These are phyloP conservation scores for Tulasnella sp. DNA, from an alignment of 768 basidiomycete species.

Conservation along the genomic window DNA sequence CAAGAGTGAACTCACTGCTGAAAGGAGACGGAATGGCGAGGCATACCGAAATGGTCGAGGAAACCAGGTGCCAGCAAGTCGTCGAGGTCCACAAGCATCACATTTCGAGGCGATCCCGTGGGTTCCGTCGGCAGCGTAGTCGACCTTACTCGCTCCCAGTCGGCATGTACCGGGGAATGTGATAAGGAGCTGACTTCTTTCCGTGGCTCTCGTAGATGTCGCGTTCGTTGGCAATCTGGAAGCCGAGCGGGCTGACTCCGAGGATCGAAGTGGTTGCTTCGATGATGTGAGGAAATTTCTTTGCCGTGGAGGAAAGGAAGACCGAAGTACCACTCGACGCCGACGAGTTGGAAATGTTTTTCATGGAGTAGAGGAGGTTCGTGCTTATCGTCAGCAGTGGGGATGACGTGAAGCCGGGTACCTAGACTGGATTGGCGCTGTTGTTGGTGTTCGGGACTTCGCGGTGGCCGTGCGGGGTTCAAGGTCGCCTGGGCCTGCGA, in stretches of 20 bases:
- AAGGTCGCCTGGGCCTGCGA: slow-evolving; percentile 68
- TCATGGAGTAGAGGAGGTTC: slow-evolving; percentile 48
- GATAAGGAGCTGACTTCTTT: slow-evolving; percentile 41
- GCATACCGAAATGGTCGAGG: slow-evolving; percentile 40
- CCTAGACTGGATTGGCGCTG: slow-evolving; percentile 38
- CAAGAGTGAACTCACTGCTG: slow-evolving; percentile 12
- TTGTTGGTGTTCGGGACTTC: slow-evolving; percentile 59
- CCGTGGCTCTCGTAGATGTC: slow-evolving; percentile 54
- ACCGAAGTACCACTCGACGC: slow-evolving; percentile 47
- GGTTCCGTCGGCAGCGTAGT: slow-evolving; percentile 32
- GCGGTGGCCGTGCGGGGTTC: slow-evolving; percentile 51
- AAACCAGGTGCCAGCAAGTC: slow-evolving; percentile 44
- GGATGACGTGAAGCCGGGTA: slow-evolving; percentile 50
- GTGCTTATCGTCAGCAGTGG: slow-evolving; percentile 48
- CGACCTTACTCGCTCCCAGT: slow-evolving; percentile 34
- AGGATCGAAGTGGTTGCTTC: neutral
- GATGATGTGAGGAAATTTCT: neutral
- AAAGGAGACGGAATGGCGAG: slow-evolving; percentile 21
- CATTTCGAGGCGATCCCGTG: slow-evolving; percentile 44
- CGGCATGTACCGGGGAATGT: slow-evolving; percentile 41
- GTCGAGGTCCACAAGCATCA: slow-evolving; percentile 46
- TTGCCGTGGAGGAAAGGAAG: slow-evolving; percentile 40
- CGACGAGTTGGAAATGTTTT: slow-evolving; percentile 43
- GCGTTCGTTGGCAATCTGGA: slow-evolving; percentile 65
- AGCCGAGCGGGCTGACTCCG: slow-evolving; percentile 40